These are phyloP conservation scores for Zizania latifolia DNA, from an alignment of 176 grass and related monocot species.

Conservation along the genomic window DNA sequence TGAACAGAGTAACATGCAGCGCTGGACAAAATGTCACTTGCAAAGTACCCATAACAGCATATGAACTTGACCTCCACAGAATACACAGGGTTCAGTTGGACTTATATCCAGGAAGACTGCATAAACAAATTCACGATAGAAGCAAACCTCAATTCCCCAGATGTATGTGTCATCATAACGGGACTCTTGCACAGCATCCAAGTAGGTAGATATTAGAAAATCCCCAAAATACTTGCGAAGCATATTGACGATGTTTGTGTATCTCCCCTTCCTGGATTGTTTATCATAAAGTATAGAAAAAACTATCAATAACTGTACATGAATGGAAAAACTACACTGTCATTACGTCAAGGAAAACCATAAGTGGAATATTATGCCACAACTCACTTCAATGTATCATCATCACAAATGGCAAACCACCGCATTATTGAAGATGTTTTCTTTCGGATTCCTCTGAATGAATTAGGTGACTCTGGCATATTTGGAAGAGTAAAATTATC, in stretches of 20 bases:
- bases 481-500: constrained; percentile 64
- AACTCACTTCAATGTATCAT: constrained; percentile 81
- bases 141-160: constrained; percentile 72
- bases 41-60: constrained; percentile 4
- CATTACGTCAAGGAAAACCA: constrained; percentile 11
- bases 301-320: constrained; percentile 15
- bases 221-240: constrained; percentile 90
- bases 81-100: background rate
- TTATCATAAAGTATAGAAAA: constrained; percentile 15
- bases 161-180: constrained; percentile 71
- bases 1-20: background rate
- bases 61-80: background rate
- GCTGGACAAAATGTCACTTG: background rate
- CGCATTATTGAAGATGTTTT: constrained; percentile 68
- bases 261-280: constrained; percentile 71
- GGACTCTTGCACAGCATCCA: constrained; percentile 64
- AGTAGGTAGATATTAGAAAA: constrained; percentile 83
- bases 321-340: background rate
- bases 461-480: constrained; percentile 57
- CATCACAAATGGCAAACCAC: constrained; percentile 79
- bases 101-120: constrained; percentile 7
- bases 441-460: constrained; percentile 81
- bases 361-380: background rate
- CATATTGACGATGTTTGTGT: constrained; percentile 59
- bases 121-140: constrained; percentile 11